phyloP scores from a whole-genome alignment of 345 rosid genomes.

The Erucastrum elatum region DNA sequence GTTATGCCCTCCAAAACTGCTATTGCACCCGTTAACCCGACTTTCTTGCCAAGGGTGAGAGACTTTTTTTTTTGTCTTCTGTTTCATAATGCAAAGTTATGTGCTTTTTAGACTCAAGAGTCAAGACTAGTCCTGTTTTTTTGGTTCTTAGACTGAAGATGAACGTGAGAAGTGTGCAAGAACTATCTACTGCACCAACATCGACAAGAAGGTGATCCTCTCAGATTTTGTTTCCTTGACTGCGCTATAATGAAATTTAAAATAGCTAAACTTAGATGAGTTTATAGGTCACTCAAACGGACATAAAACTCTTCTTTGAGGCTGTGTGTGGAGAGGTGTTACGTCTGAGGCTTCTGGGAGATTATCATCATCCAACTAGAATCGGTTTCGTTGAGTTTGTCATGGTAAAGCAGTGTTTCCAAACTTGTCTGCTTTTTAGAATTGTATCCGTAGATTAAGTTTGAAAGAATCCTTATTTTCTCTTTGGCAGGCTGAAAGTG shows the following conservation, averaged over 20 bases:
- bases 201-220: conserved; percentile 75
- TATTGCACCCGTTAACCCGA: conserved; percentile 94
- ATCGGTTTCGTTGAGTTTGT: conserved; percentile 83
- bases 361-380: conserved; percentile 75
- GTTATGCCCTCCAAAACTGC: conserved; percentile 96
- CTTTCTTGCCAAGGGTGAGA: conserved; percentile 84
- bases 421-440: background rate
- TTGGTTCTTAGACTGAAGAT: conserved; percentile 61
- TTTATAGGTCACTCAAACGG: conserved; percentile 64
- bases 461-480: conserved; percentile 11
- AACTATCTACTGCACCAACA: conserved; percentile 91
- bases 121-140: conserved; percentile 18
- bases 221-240: background rate
- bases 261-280: background rate
- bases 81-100: background rate
- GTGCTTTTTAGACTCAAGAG: conserved; percentile 12
- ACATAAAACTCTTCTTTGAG: conserved; percentile 67
- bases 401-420: conserved; percentile 45
- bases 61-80: background rate
- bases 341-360: conserved; percentile 74
- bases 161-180: conserved; percentile 95
- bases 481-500: conserved; percentile 83
- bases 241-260: background rate
- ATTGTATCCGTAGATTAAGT: background rate
- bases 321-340: conserved; percentile 77